Conservation (phyloP, 352 stramenopile species). For the Lagenidium giganteum region DNA sequence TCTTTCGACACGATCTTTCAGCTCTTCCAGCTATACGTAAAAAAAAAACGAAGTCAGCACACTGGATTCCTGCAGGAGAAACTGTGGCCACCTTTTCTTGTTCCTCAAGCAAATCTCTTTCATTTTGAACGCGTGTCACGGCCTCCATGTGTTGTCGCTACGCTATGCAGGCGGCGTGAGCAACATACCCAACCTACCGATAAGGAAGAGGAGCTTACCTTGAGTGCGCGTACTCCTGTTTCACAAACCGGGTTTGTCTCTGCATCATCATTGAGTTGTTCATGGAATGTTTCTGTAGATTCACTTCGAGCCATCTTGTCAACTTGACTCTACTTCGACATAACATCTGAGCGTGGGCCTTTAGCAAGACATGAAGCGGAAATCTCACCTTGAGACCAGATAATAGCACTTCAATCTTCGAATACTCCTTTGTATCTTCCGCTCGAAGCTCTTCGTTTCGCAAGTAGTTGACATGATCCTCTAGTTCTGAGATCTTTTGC, state of each 20-base stretch:
- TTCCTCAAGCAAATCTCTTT: slow-evolving; percentile 31
- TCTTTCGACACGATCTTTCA: slow-evolving; percentile 21
- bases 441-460: too few species aligned
- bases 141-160: slow-evolving; percentile 25
- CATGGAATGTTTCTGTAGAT: too few species aligned
- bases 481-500: too few species aligned
- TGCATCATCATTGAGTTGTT: too few species aligned
- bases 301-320: too few species aligned
- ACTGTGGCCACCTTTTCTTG: slow-evolving; percentile 23
- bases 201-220: neutral
- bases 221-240: too few species aligned
- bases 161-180: neutral
- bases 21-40: slow-evolving; percentile 21
- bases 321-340: neutral
- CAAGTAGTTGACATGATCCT: too few species aligned
- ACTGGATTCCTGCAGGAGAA: neutral
- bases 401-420: neutral
- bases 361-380: neutral
- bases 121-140: slow-evolving; percentile 25
- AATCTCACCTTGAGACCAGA: slow-evolving; percentile 2
- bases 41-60: neutral
- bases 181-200: neutral
- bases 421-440: slow-evolving; percentile 1
- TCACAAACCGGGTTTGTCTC: too few species aligned
- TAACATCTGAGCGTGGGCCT: neutral